Evolutionary conservation across 1,139 yeast genomes (phyloP).

Genomic region (Debaryomyces coudertii): DNA sequence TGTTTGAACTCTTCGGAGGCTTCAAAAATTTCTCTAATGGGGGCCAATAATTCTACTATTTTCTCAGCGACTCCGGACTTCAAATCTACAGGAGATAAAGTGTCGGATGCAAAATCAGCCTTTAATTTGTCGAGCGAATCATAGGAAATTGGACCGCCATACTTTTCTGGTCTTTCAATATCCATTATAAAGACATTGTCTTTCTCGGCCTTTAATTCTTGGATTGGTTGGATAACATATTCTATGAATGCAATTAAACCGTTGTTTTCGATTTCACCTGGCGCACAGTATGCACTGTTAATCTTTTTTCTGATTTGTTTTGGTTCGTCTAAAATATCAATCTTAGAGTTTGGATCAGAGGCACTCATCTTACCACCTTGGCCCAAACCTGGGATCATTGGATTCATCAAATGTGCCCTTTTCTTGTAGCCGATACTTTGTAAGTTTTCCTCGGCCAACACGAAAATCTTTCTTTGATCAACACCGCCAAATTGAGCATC

Average conservation of each 20-base stretch:
- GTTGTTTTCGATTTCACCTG: conserved; percentile 89
- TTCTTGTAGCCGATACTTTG: conserved; percentile 88
- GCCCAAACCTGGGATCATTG: conserved; percentile 96
- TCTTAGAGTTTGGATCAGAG: conserved; percentile 96
- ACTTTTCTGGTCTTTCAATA: conserved; percentile 92
- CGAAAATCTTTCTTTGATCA: conserved; percentile 97
- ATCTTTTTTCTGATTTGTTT: conserved; percentile 87
- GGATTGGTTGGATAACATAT: conserved; percentile 82
- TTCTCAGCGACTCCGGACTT: conserved; percentile 89
- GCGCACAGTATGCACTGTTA: conserved; percentile 91
- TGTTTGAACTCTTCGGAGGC: conserved; percentile 71
- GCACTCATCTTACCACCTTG: conserved; percentile 99
- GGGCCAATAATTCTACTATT: conserved; percentile 78
- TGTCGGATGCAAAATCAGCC: conserved; percentile 69
- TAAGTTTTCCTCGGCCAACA: conserved; percentile 93
- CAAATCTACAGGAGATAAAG: conserved; percentile 89
- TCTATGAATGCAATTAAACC: conserved; percentile 87
- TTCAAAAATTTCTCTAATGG: conserved; percentile 74
- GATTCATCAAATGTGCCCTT: conserved; percentile 98
- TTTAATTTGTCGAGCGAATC: conserved; percentile 68
- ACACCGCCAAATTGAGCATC: conserved; percentile 99
- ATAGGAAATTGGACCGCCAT: conserved; percentile 89
- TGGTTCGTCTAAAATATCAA: conserved; percentile 89
- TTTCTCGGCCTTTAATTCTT: conserved; percentile 65
- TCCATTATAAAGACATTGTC: conserved; percentile 61